These are phyloP conservation scores for Austropuccinia psidii DNA, from an alignment of 1,284 basidiomycete genomes.

Conservation along the genomic window DNA sequence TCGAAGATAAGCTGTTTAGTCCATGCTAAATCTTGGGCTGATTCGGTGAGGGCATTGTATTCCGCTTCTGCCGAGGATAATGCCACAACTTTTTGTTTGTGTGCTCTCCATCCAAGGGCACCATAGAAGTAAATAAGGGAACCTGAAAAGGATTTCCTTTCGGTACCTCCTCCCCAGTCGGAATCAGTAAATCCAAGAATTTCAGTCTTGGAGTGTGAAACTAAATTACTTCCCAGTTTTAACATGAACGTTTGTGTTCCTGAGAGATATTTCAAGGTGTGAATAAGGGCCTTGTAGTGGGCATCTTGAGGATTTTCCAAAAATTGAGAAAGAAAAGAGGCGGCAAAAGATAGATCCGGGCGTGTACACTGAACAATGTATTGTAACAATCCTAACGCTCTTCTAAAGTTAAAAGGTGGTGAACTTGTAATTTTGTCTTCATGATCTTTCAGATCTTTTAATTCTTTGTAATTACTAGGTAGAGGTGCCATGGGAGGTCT, in stretches of 20 bases:
- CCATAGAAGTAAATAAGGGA: too few relatives aligned
- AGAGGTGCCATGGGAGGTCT: background rate
- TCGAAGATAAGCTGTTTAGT: too few relatives aligned
- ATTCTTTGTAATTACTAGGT: background rate
- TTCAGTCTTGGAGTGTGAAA: too few relatives aligned
- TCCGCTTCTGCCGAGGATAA: too few relatives aligned
- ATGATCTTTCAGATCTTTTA: background rate
- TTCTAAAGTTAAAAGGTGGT: background rate
- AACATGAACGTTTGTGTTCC: background rate
- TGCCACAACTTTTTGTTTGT: too few relatives aligned
- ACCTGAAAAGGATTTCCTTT: too few relatives aligned
- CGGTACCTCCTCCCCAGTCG: too few relatives aligned
- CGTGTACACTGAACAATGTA: background rate
- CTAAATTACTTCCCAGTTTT: background rate
- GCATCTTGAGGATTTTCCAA: background rate
- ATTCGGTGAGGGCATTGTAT: too few relatives aligned
- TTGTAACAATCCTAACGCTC: background rate
- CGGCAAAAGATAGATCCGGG: background rate
- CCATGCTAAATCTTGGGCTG: too few relatives aligned
- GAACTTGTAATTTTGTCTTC: too few relatives aligned
- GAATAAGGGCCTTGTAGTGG: background rate
- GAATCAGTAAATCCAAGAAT: too few relatives aligned
- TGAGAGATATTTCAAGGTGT: background rate
- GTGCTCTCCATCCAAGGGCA: too few relatives aligned
- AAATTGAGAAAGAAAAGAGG: background rate